These are phyloP conservation scores for Exophiala lecanii-corni DNA, from an alignment of 2,329 filamentous ascomycete genomes.

Conservation along the genomic window DNA sequence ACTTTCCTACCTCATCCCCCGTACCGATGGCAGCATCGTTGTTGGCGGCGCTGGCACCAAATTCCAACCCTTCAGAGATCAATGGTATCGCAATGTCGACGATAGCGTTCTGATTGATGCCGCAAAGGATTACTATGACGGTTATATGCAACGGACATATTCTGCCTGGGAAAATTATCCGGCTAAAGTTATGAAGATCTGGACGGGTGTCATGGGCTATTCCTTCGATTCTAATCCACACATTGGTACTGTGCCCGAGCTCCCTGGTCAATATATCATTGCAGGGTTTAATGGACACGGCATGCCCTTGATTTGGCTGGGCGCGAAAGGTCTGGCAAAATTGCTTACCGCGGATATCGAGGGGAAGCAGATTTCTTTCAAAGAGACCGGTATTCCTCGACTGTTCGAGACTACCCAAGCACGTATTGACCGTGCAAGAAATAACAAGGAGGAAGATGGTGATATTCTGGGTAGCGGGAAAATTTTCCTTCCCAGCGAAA, in stretches of 20 bases:
- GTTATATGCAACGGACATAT: constrained; percentile 35
- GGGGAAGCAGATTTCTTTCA: constrained; percentile 20
- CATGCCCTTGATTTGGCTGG: constrained; percentile 55
- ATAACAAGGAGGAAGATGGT: constrained; percentile 27
- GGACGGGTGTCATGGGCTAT: constrained; percentile 48
- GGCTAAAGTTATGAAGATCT: constrained; percentile 33
- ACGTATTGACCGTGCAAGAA: constrained; percentile 27
- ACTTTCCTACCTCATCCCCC: constrained; percentile 54
- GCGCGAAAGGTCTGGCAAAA: constrained; percentile 47
- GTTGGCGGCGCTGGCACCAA: constrained; percentile 57
- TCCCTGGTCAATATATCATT: constrained; percentile 49
- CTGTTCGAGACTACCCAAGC: constrained; percentile 31
- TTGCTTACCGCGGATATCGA: constrained; percentile 45
- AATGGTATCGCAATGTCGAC: constrained; percentile 44
- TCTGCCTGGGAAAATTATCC: constrained; percentile 32
- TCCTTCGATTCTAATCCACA: constrained; percentile 47
- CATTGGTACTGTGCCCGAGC: constrained; percentile 46
- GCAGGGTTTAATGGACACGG: constrained; percentile 62
- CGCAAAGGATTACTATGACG: constrained; percentile 37
- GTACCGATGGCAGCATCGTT: constrained; percentile 50
- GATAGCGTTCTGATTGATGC: constrained; percentile 46
- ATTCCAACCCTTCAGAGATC: constrained; percentile 28
- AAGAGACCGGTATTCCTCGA: constrained; percentile 29
- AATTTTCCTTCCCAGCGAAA: constrained; percentile 8
- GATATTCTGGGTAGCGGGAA: constrained; percentile 26